phyloP scores from a whole-genome alignment of 345 rosid species.

The Gossypium stocksii region DNA sequence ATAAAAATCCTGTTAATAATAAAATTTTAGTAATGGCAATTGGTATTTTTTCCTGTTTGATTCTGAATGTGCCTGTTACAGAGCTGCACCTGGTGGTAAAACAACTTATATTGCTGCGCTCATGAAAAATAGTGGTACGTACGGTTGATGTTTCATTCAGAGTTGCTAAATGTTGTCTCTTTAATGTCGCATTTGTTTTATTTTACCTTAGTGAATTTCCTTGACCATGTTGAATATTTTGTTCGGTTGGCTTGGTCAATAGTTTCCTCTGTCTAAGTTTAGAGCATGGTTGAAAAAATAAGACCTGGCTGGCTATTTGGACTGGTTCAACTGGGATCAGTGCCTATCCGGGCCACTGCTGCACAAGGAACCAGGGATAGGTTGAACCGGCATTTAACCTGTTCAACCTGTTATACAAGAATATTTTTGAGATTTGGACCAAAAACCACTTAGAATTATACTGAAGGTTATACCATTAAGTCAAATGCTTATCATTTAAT shows the following conservation, averaged over 20 bases:
- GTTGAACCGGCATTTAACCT: too few species aligned
- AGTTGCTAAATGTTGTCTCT: neutral
- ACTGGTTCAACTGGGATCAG: too few species aligned
- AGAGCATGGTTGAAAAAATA: neutral
- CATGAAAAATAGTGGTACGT: constrained; percentile 82
- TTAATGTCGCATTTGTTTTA: neutral
- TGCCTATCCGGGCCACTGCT: too few species aligned
- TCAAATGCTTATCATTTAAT: too few species aligned
- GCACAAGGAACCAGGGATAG: too few species aligned
- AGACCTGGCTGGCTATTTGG: too few species aligned
- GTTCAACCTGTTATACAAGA: too few species aligned
- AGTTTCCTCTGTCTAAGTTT: neutral
- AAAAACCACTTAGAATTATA: too few species aligned
- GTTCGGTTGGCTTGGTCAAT: neutral
- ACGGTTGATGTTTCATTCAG: constrained; percentile 10
- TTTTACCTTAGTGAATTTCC: neutral
- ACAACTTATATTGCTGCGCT: constrained; percentile 76
- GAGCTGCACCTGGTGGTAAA: constrained; percentile 96
- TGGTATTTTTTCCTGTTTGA: constrained; percentile 1
- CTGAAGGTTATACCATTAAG: too few species aligned
- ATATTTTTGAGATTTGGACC: too few species aligned
- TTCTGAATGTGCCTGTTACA: constrained; percentile 30
- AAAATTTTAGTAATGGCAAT: neutral
- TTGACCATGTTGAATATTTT: neutral
- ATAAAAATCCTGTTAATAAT: neutral